Evolutionary conservation across 2,329 filamentous ascomycete species (phyloP).

Genomic region (Colletotrichum sp.): DNA sequence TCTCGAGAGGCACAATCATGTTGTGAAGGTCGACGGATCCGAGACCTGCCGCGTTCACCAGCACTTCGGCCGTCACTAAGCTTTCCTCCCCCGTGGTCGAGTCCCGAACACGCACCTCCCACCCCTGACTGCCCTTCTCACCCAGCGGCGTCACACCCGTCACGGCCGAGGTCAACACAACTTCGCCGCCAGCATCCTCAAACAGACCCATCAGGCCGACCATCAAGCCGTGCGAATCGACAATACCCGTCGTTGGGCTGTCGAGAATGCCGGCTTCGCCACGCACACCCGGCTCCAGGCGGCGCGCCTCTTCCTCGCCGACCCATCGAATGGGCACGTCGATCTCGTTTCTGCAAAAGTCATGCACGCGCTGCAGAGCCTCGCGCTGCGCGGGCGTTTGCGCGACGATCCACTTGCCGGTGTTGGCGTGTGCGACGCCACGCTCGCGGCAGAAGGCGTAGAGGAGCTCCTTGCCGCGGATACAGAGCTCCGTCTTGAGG

Average conservation of each 20-base stretch:
- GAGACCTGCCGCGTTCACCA: slow-evolving; percentile 88
- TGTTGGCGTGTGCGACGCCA: slow-evolving; percentile 73
- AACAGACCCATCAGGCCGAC: slow-evolving; percentile 77
- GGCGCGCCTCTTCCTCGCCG: slow-evolving; percentile 61
- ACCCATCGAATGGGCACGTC: slow-evolving; percentile 77
- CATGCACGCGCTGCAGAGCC: slow-evolving; percentile 60
- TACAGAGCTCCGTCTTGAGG: slow-evolving; percentile 85
- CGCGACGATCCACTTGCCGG: slow-evolving; percentile 94
- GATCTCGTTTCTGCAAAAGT: slow-evolving; percentile 43
- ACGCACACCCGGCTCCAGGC: slow-evolving; percentile 76
- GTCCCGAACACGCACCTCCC: slow-evolving; percentile 67
- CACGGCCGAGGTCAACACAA: slow-evolving; percentile 74
- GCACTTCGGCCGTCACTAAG: slow-evolving; percentile 73
- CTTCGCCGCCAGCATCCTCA: slow-evolving; percentile 76
- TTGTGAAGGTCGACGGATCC: slow-evolving; percentile 80
- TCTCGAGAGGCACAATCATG: slow-evolving; percentile 69
- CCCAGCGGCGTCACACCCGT: slow-evolving; percentile 58
- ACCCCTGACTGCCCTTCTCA: slow-evolving; percentile 63
- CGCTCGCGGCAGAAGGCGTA: slow-evolving; percentile 78
- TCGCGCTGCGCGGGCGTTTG: slow-evolving; percentile 75
- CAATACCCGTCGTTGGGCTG: slow-evolving; percentile 84
- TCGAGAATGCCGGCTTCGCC: slow-evolving; percentile 80
- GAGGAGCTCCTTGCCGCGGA: slow-evolving; percentile 76
- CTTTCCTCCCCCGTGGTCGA: slow-evolving; percentile 49
- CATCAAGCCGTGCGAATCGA: slow-evolving; percentile 90